A percentile compares a stretch with the other conserved stretches of the same genome.
These are phyloP conservation scores for Ulmus americana DNA, from an alignment of 331 rosid species.

Conservation along the genomic window DNA sequence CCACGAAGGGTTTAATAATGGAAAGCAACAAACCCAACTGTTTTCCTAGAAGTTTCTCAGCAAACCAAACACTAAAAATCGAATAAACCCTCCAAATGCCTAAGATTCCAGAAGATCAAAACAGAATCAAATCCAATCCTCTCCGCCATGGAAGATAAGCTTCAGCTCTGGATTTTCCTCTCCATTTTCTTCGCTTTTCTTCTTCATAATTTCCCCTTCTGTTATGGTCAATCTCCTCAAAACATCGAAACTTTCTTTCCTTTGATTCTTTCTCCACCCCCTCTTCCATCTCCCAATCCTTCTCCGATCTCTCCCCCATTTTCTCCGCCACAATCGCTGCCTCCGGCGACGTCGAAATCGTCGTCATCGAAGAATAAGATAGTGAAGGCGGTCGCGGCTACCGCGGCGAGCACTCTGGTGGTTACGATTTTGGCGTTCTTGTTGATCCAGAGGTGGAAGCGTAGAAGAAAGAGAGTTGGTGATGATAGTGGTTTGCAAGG, in stretches of 20 bases:
- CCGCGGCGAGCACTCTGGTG: slow-evolving; percentile 57
- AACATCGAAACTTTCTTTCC: slow-evolving; percentile 74
- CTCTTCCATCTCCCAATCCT: slow-evolving; percentile 8
- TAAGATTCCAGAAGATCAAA: slow-evolving; percentile 15
- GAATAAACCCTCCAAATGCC: slow-evolving; percentile 11
- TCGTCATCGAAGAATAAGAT: slow-evolving; percentile 39
- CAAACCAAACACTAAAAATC: not conserved
- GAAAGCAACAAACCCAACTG: slow-evolving; percentile 18
- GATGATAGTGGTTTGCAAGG: slow-evolving; percentile 9
- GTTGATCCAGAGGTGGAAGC: slow-evolving; percentile 30
- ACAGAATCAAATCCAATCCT: slow-evolving; percentile 18
- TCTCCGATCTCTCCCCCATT: slow-evolving; percentile 8
- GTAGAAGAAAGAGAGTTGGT: slow-evolving; percentile 15
- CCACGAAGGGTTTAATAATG: slow-evolving; percentile 5
- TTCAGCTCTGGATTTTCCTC: slow-evolving; percentile 34
- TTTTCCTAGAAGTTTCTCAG: slow-evolving; percentile 51
- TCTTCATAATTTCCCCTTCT: slow-evolving; percentile 22
- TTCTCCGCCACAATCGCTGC: slow-evolving; percentile 4
- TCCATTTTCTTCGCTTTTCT: slow-evolving; percentile 11
- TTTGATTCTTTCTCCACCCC: slow-evolving; percentile 12
- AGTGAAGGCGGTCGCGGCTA: slow-evolving; percentile 49
- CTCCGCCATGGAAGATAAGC: slow-evolving; percentile 36
- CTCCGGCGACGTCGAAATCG: slow-evolving; percentile 6
- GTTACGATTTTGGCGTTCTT: slow-evolving; percentile 48
- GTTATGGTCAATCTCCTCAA: slow-evolving; percentile 41